Evolutionary conservation across 108 stramenopile species (phyloP).

Genomic region (Aurantiochytrium sp.): DNA sequence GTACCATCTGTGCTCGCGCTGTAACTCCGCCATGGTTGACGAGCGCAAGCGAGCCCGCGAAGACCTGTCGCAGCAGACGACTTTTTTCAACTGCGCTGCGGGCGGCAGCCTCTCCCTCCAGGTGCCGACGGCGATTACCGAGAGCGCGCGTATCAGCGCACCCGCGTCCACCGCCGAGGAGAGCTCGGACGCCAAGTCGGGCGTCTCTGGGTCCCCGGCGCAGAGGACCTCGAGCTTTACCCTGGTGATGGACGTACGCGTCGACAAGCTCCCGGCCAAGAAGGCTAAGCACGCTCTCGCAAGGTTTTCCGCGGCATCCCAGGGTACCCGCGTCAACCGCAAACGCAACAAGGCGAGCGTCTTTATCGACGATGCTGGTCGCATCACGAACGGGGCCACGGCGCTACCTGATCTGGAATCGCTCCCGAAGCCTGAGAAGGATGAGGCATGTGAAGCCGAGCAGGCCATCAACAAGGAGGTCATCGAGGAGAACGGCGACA

Average conservation of each 20-base stretch:
- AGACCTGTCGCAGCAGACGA: neutral
- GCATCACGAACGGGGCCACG: neutral
- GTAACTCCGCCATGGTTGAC: neutral
- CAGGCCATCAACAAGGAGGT: too few species aligned
- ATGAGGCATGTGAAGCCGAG: too few species aligned
- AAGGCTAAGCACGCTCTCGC: constrained; percentile 20
- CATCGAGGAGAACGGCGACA: too few species aligned
- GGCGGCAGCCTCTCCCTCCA: constrained; percentile 23
- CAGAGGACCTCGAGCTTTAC: neutral
- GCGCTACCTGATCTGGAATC: neutral
- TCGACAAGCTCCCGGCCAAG: constrained; percentile 31
- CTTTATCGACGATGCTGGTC: constrained; percentile 31
- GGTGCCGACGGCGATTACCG: constrained; percentile 16
- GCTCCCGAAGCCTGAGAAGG: neutral
- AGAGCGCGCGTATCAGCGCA: neutral
- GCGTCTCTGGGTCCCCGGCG: neutral
- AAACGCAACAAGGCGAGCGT: constrained; percentile 32
- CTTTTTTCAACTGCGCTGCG: constrained; percentile 31
- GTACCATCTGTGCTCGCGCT: neutral
- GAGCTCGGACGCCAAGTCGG: neutral
- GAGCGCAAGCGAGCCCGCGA: neutral
- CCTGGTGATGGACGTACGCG: constrained; percentile 20
- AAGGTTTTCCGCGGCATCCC: neutral
- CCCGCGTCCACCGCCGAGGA: neutral
- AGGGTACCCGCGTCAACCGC: neutral